phyloP scores from a whole-genome alignment of 257 asterid genomes.

The Leonotis leonurus region DNA sequence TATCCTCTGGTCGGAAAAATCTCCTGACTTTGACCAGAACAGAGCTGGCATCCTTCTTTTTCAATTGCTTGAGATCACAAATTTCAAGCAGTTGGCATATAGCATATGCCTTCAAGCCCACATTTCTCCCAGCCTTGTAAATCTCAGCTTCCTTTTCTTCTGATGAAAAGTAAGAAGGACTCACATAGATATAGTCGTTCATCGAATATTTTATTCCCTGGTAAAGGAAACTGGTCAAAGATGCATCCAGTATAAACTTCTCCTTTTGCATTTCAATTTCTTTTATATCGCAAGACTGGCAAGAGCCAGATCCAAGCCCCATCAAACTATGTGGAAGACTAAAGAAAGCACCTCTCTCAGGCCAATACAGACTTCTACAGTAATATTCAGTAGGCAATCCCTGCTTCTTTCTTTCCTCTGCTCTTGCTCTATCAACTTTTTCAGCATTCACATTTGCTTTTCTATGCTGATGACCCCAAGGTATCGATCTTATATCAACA shows the following conservation, averaged over 20 bases:
- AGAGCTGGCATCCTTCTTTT: conserved; percentile 34
- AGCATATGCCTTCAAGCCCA: conserved; percentile 71
- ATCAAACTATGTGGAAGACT: conserved; percentile 41
- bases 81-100: conserved; percentile 75
- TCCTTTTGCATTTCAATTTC: conserved; percentile 36
- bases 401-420: conserved; percentile 75
- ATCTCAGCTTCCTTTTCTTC: conserved; percentile 55
- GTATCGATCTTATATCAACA: conserved; percentile 47
- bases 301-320: conserved; percentile 82
- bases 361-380: conserved; percentile 81
- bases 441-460: conserved; percentile 56
- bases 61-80: conserved; percentile 34
- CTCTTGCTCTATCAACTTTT: conserved; percentile 62
- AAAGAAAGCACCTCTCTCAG: conserved; percentile 87
- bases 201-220: conserved; percentile 51
- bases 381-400: conserved; percentile 67
- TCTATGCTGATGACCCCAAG: conserved; percentile 92
- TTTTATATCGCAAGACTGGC: conserved; percentile 55
- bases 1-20: conserved; percentile 85
- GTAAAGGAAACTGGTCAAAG: conserved; percentile 46
- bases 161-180: conserved; percentile 50
- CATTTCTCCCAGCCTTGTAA: conserved; percentile 82
- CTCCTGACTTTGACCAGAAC: conserved; percentile 58
- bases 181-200: conserved; percentile 64
- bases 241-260: conserved; percentile 37